Evolutionary conservation across 2,329 filamentous ascomycete genomes (phyloP).

Genomic region (Dothideomycetidae sp.): DNA sequence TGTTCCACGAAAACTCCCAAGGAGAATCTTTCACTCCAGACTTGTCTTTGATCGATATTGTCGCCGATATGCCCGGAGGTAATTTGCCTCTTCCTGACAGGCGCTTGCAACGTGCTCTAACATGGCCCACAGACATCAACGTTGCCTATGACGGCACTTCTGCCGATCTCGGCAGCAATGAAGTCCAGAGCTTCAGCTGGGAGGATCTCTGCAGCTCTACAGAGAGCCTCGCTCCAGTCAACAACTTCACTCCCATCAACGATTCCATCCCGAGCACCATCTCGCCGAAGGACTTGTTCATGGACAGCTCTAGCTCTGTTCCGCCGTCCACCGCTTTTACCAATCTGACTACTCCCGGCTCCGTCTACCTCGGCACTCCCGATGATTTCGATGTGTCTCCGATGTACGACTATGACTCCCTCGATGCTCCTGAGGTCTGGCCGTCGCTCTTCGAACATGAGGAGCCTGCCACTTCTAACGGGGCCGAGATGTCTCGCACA

Average conservation of each 20-base stretch:
- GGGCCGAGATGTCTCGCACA: constrained; percentile 27
- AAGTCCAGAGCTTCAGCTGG: constrained; percentile 8
- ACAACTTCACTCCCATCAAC: constrained; percentile 33
- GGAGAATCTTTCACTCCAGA: constrained; percentile 15
- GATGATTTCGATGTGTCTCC: constrained; percentile 65
- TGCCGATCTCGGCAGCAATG: constrained; percentile 25
- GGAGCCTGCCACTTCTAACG: constrained; percentile 17
- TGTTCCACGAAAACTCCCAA: constrained; percentile 43
- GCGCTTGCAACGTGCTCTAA: constrained; percentile 16
- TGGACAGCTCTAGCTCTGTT: constrained; percentile 56
- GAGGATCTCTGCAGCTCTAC: constrained; percentile 10
- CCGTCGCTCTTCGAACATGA: constrained; percentile 52
- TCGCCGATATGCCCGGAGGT: constrained; percentile 45
- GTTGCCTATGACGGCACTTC: constrained; percentile 33
- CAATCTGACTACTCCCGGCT: constrained; percentile 65
- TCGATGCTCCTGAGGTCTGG: constrained; percentile 46
- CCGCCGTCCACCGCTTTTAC: constrained; percentile 74
- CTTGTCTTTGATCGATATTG: constrained; percentile 32
- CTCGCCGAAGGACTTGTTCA: constrained; percentile 70
- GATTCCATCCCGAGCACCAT: constrained; percentile 43
- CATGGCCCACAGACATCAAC: constrained; percentile 28
- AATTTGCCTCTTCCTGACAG: constrained; percentile 19
- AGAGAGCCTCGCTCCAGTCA: constrained; percentile 16
- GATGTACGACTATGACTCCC: constrained; percentile 52
- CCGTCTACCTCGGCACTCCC: constrained; percentile 63